Base-by-base conservation (phyloP, 2,329 filamentous ascomycete genomes). In the Fusarium sp. region DNA sequence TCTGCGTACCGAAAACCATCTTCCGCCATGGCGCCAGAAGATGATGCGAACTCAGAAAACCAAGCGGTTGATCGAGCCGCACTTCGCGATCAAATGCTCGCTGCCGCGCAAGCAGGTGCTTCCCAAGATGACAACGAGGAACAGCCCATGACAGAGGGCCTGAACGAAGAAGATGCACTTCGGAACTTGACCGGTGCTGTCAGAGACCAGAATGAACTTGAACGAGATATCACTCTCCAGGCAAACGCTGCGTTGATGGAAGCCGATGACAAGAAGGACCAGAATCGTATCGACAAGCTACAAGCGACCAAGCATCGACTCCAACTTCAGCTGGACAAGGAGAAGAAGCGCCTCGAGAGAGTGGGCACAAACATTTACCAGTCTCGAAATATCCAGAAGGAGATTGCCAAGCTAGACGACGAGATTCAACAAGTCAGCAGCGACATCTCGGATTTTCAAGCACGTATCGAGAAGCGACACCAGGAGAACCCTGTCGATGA, bases 201-300 rank as follows among this genome's bases (percentile, higher is more conserved):
- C 24, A 91, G 94, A 66, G 91, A 98, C 77, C 96, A 98, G 81
- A 92, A 95, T 84, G 95, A 98, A 67, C 85, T 98, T 22, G 96
- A 98, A 82, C 89, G 94, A 70, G 95, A 98, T 78, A 97, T 98
- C 72, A 89, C 89, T 1, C 80, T 87, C 17, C 88, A 92, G 74
- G 91, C 90, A 5, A 91, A 88, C 63, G 84, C 87, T 20, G 88
- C 87, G 0, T 81, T 92, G 64, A 88, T 88, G 51, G 89, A 91
- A 64, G 87, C 87, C 44, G 91, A 92, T 70, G 90, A 92, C 74
- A 89, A 89, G 76, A 87, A 87, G 71, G 91, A 92, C 64, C 84
- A 88, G 74, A 90, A 88, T 64, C 87, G 91, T 31, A 92, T 92
- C 59, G 86, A 88, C 51, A 91, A 89, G 74, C 83, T 90, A 7